phyloP scores from a whole-genome alignment of 2,329 filamentous ascomycete species.

The Cryphonectria nitschkei region DNA sequence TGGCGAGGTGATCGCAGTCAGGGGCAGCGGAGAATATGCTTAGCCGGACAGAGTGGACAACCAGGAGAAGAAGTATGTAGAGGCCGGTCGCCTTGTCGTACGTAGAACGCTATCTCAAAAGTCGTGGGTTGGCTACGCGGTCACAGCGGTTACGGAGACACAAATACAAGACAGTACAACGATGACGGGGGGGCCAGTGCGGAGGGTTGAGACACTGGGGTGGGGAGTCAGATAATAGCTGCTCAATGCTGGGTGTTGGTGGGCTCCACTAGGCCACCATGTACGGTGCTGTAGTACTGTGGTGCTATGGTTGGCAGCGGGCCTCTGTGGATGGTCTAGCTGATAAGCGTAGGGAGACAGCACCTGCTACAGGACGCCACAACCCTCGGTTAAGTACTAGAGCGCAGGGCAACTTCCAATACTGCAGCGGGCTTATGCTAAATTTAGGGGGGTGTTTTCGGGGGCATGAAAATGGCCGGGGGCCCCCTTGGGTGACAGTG shows the following conservation, averaged over 20 bases:
- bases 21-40: slow-evolving; percentile 1
- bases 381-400: neutral
- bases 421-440: neutral
- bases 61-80: neutral
- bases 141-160: slow-evolving; percentile 10
- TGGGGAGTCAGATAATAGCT: slow-evolving; percentile 4
- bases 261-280: neutral
- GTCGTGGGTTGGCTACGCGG: slow-evolving; percentile 4
- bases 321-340: neutral
- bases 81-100: neutral
- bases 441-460: neutral
- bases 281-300: neutral
- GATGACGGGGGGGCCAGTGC: neutral
- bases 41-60: neutral
- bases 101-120: neutral
- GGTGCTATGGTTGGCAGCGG: neutral
- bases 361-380: neutral
- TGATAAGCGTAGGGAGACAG: neutral
- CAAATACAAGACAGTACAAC: slow-evolving; percentile 7
- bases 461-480: neutral
- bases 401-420: neutral
- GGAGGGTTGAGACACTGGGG: slow-evolving; percentile 11
- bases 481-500: neutral
- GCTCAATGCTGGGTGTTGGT: neutral
- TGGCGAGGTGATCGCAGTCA: slow-evolving; percentile 1